A percentile compares a stretch with the other conserved stretches of the same genome.
These are phyloP conservation scores for Ensete glaucum DNA, from an alignment of 176 grass and related monocot genomes.

Conservation along the genomic window DNA sequence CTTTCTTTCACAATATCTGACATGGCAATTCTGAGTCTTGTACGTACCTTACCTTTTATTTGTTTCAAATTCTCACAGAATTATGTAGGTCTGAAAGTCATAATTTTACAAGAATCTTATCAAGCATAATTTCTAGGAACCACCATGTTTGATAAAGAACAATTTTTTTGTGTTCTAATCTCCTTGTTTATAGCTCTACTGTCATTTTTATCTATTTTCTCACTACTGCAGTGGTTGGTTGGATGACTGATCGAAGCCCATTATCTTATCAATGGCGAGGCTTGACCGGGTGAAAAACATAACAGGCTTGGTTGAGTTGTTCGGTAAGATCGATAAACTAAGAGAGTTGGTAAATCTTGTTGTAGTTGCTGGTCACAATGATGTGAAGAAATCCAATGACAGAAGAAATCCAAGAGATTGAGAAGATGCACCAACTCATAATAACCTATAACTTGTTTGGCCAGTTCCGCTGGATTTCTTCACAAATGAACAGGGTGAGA, in stretches of 20 bases:
- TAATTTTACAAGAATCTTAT: too few species aligned
- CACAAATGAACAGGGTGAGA: slow-evolving; percentile 69
- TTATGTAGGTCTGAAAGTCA: too few species aligned
- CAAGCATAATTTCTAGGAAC: too few species aligned
- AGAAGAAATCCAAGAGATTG: slow-evolving; percentile 66
- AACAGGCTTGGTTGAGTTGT: slow-evolving; percentile 80
- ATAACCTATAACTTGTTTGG: slow-evolving; percentile 65
- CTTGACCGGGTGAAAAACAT: slow-evolving; percentile 89
- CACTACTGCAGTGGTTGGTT: slow-evolving; percentile 52
- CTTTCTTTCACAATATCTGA: not conserved
- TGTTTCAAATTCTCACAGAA: too few species aligned
- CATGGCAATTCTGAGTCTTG: too few species aligned
- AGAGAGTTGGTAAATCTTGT: slow-evolving; percentile 77
- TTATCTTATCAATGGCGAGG: slow-evolving; percentile 94
- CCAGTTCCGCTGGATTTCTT: slow-evolving; percentile 87
- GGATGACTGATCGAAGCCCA: slow-evolving; percentile 79
- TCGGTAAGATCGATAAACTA: slow-evolving; percentile 39
- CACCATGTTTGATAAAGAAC: too few species aligned
- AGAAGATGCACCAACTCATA: slow-evolving; percentile 83
- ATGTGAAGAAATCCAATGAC: slow-evolving; percentile 60
- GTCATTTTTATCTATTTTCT: not conserved
- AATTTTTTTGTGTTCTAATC: too few species aligned
- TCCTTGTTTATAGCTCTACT: not conserved
- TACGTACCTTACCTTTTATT: too few species aligned
- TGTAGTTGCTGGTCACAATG: slow-evolving; percentile 66